A percentile compares a stretch with the other conserved stretches of the same genome.
Evolutionary conservation across 257 asterid species (phyloP).

Genomic region (Scutellaria baicalensis): DNA sequence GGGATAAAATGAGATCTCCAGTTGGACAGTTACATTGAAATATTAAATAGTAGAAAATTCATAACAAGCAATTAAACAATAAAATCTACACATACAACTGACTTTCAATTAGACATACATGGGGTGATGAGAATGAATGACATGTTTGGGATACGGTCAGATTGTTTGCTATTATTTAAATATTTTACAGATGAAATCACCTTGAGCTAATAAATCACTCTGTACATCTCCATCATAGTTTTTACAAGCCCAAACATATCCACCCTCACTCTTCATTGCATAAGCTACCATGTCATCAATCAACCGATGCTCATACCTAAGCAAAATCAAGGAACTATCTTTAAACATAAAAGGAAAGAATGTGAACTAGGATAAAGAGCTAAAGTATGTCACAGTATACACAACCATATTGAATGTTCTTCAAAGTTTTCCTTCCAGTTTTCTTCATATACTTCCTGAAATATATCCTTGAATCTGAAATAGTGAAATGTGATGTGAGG

Average conservation of each 20-base stretch:
- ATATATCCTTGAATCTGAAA: slow-evolving; percentile 80
- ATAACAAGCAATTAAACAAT: neutral
- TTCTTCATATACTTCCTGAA: slow-evolving; percentile 84
- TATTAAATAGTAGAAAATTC: neutral
- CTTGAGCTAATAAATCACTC: slow-evolving; percentile 97
- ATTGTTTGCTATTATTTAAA: neutral
- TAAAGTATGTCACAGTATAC: slow-evolving; percentile 4
- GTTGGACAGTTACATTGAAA: neutral
- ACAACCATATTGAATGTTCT: slow-evolving; percentile 76
- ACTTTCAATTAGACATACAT: neutral
- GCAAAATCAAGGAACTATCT: neutral
- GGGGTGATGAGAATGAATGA: neutral
- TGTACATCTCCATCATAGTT: slow-evolving; percentile 96
- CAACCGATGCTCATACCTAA: slow-evolving; percentile 93
- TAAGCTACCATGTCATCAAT: slow-evolving; percentile 99
- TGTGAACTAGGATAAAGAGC: neutral
- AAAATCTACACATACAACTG: neutral
- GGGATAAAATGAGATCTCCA: neutral
- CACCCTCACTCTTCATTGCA: slow-evolving; percentile 88
- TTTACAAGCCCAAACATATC: slow-evolving; percentile 97
- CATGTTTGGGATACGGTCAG: neutral
- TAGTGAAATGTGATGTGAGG: neutral
- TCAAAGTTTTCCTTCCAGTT: slow-evolving; percentile 79
- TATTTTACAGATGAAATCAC: slow-evolving; percentile 28
- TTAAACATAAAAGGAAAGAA: slow-evolving; percentile 4